phyloP scores from a whole-genome alignment of 345 rosid genomes.

The Balakata baccata region DNA sequence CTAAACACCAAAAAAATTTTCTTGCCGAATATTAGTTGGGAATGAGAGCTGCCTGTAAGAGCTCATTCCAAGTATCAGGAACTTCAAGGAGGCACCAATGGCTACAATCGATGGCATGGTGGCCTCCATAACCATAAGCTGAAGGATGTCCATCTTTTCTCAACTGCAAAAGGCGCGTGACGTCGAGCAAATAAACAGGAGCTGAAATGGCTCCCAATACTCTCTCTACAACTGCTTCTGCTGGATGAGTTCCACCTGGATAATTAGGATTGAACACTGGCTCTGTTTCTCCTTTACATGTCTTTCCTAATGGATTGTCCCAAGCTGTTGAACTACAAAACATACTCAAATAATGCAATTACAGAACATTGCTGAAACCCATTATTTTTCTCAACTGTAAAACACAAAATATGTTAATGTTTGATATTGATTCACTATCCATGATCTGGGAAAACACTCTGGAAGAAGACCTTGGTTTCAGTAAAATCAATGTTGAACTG shows the following conservation, averaged over 20 bases:
- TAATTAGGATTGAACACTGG: conserved; percentile 35
- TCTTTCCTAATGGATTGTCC: conserved; percentile 34
- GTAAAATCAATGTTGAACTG: conserved; percentile 7
- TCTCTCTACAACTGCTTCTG: conserved; percentile 39
- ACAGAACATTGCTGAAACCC: conserved; percentile 6
- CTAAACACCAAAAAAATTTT: neutral
- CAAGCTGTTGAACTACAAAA: conserved; percentile 30
- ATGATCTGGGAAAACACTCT: conserved; percentile 49
- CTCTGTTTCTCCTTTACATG: conserved; percentile 42
- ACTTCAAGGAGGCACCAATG: conserved; percentile 34
- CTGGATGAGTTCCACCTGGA: conserved; percentile 43
- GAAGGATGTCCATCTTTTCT: conserved; percentile 28
- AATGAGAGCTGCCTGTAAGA: conserved; percentile 14
- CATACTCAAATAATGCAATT: neutral
- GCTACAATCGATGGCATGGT: conserved; percentile 22
- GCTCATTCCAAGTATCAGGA: conserved; percentile 30
- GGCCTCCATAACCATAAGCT: conserved; percentile 1
- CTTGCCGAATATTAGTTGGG: neutral
- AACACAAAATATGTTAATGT: neutral
- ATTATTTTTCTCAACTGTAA: conserved; percentile 26
- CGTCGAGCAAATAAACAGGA: conserved; percentile 26
- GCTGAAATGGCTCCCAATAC: conserved; percentile 17
- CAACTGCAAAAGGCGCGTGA: conserved; percentile 15
- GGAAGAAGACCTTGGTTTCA: conserved; percentile 21
- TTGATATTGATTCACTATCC: conserved; percentile 28